These are phyloP conservation scores for Aspergillus bridgeri DNA, from an alignment of 495 filamentous ascomycete species.

Conservation along the genomic window DNA sequence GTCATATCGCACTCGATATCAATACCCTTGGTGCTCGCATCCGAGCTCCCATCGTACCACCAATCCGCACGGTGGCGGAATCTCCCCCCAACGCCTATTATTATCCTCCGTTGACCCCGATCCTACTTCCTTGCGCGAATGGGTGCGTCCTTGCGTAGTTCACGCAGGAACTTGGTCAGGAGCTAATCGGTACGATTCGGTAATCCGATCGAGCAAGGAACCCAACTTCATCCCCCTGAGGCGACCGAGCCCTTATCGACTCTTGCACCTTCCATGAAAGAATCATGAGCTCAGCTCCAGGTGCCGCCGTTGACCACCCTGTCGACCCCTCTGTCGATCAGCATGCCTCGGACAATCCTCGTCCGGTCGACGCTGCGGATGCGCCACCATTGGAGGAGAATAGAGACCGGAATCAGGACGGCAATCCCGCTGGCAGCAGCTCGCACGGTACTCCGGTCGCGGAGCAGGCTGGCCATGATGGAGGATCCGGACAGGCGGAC, in stretches of 20 bases:
- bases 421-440: slow-evolving; percentile 5
- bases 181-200: slow-evolving; percentile 13
- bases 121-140: slow-evolving; percentile 17
- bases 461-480: slow-evolving; percentile 4
- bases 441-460: slow-evolving; percentile 8
- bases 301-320: slow-evolving; percentile 21
- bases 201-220: background rate
- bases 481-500: slow-evolving; percentile 7
- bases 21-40: background rate
- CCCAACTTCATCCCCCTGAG: background rate
- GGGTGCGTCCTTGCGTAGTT: slow-evolving; percentile 11
- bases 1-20: background rate
- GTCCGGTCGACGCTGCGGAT: slow-evolving; percentile 1
- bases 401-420: slow-evolving; percentile 20
- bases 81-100: background rate
- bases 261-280: slow-evolving; percentile 18
- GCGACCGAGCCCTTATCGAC: background rate
- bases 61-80: background rate
- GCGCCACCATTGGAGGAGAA: slow-evolving; percentile 1
- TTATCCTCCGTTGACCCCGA: background rate
- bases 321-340: slow-evolving; percentile 17
- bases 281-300: slow-evolving; percentile 22
- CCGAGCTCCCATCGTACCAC: background rate
- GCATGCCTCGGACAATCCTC: slow-evolving; percentile 9
- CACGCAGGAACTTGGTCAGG: slow-evolving; percentile 14